phyloP scores from a whole-genome alignment of 2,329 filamentous ascomycete genomes.

The Colletotrichum godetiae region DNA sequence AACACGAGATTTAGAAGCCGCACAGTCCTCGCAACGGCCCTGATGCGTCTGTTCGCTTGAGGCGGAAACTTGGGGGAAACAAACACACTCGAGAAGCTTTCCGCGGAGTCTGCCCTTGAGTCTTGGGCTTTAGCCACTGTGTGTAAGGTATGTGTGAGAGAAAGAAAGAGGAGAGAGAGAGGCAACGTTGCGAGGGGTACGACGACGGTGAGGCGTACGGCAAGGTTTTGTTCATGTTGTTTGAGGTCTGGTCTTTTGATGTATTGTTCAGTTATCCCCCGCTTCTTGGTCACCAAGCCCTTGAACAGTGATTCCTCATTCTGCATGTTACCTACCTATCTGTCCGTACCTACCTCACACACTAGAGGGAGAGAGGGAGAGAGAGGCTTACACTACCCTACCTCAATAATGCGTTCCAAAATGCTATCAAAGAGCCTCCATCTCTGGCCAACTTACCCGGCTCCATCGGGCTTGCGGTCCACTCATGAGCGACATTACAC shows the following conservation, averaged over 20 bases:
- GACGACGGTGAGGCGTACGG: not conserved
- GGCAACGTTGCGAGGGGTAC: not conserved
- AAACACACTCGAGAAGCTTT: not conserved
- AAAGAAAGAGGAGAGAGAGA: not conserved
- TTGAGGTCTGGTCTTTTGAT: not conserved
- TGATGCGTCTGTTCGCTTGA: conserved; percentile 2
- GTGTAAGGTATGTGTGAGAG: no score
- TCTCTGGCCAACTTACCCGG: not conserved
- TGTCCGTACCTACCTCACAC: no score
- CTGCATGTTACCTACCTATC: not conserved
- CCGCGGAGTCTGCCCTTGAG: not conserved
- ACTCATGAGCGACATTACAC: not conserved
- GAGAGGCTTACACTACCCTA: not conserved
- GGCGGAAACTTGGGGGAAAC: conserved; percentile 12
- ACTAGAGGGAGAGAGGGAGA: no score
- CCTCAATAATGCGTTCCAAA: not conserved
- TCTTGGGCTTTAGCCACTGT: not conserved
- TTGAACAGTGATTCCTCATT: not conserved
- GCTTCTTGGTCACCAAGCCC: not conserved
- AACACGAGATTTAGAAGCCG: not conserved
- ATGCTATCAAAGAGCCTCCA: not conserved
- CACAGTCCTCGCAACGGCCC: conserved; percentile 7
- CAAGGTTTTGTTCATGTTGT: not conserved
- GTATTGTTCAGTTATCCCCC: not conserved
- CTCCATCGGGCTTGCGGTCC: not conserved